Base-by-base conservation (phyloP, 2,329 filamentous ascomycete species). In the Hortaea werneckii region DNA sequence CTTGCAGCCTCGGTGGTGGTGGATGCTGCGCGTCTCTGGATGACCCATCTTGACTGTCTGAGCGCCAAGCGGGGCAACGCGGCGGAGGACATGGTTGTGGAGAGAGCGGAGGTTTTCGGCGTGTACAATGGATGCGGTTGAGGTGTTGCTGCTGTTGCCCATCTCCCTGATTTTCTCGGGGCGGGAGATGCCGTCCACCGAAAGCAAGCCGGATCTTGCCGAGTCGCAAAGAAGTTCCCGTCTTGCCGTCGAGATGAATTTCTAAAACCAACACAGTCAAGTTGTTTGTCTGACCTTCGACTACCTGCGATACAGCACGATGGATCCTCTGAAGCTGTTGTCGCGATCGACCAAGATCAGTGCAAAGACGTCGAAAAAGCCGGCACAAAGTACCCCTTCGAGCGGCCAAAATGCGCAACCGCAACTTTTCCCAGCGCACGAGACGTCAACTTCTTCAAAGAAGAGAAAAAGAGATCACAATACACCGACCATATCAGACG, bases 251-350 rank as follows among this genome's bases (percentile, higher is more conserved):
- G 39, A n/a, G 39, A 40, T 8, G 39, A 29, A 40, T 26, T 13
- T 40, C 39, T 6, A 40, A 40, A 40, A 27, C 20, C 30, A n/a
- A 40, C 20, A 39, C 20, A 2, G 20, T 20, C 20, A 4, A 20
- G 20, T 20, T 20, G 20, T 2, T 20, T 20, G 20, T 20, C 4
- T 20, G 20, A 20, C 20, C 20, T 20, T 20, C 20, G 20, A 20
- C 20, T 20, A 20, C 20, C 20, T 20, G 2, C 20, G 20, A 20
- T 20, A 20, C 20, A 42, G 8, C 7, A 32, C 27, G 37, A 85
- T 85, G 82, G 83, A 88, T 66, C 80, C 87, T 45, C 71, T 87
- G 59, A 86, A 81, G 58, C 69, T 88, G 29, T 70, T 88, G 48
- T 85, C 83, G 32, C 76, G 83, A 42, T 82, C 82, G 47, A 80